These are phyloP conservation scores for Clausena lansium DNA, from an alignment of 345 rosid genomes.

Conservation along the genomic window DNA sequence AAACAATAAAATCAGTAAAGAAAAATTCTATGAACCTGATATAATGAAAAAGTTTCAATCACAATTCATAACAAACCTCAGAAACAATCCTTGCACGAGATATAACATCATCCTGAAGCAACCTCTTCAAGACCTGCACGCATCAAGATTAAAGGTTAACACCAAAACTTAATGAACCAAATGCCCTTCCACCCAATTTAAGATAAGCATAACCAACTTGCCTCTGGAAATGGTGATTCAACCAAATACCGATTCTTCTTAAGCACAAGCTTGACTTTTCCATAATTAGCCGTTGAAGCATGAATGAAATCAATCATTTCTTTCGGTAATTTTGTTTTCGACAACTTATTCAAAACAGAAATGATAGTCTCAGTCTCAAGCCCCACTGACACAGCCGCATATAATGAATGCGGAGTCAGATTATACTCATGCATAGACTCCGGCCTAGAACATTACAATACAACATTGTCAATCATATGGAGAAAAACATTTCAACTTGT, in stretches of 20 bases:
- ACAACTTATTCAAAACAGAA: conserved; percentile 79
- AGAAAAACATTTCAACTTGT: neutral
- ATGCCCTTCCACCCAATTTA: neutral
- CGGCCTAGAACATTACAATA: conserved; percentile 49
- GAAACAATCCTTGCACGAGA: conserved; percentile 57
- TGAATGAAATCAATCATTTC: conserved; percentile 85
- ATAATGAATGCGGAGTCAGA: conserved; percentile 89
- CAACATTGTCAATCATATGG: conserved; percentile 1
- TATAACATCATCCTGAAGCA: conserved; percentile 74
- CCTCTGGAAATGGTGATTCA: conserved; percentile 96
- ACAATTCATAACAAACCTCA: conserved; percentile 53
- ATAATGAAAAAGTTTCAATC: neutral
- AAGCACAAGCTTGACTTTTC: conserved; percentile 95
- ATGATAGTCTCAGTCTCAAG: conserved; percentile 88
- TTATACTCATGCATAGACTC: conserved; percentile 98
- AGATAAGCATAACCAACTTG: conserved; percentile 25
- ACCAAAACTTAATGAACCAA: neutral
- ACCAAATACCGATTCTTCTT: conserved; percentile 85
- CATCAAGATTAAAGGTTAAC: neutral
- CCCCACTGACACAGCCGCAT: conserved; percentile 97
- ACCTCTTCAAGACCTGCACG: conserved; percentile 72
- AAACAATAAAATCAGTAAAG: neutral
- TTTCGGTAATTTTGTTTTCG: conserved; percentile 87
- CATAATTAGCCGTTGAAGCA: conserved; percentile 93
- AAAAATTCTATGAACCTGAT: neutral